Evolutionary conservation across 495 filamentous ascomycete species (phyloP), one percentile per base, ranked within the genome.

Genomic region (Penicillium cinerascens): DNA sequence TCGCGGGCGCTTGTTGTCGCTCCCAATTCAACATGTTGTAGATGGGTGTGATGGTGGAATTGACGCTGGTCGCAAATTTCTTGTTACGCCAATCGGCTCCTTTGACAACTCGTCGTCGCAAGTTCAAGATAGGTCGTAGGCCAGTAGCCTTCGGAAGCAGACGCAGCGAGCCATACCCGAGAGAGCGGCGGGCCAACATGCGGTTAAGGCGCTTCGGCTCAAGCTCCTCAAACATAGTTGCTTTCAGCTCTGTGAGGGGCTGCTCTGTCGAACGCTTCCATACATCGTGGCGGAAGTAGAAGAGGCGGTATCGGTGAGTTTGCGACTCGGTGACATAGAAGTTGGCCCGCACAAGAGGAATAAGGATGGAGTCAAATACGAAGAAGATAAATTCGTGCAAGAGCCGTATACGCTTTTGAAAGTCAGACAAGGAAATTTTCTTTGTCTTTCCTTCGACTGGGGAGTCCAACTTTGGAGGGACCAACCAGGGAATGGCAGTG

Each of bases 291-390:
- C 92, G 85, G 59, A 97, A 97, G 72, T 89, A 98, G 68, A 96
- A 96, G 0, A 97, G 72, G 6, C 84, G 83, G 60, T 95, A 90
- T 21, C 83, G 79, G 60, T 97, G 85, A 6, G 77, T 72, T 56
- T 83, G 89, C 2, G 90, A 92, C 66, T 98, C 93, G 1, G 93
- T 98, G 21, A 97, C 89, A 58, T 98, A 89, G 57, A 98, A 98
- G 60, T 93, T 88, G 18, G 80, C 79, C 15, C 89, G 84, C 44
- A 98, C 79, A 1, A 97, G 80, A 6, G 93, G 93, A 54, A 97
- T 89, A 16, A 98, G 59, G 23, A 97, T 74, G 0, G 91, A 95
- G 59, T 98, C 92, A 56, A 97, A 92, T 2, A 95, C 53, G 67
- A 91, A 98, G 70, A 96, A 97, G 0, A 97, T 55, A 48, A 97